These are phyloP conservation scores for Talaromyces ruber DNA, from an alignment of 495 filamentous ascomycete species.

Conservation along the genomic window DNA sequence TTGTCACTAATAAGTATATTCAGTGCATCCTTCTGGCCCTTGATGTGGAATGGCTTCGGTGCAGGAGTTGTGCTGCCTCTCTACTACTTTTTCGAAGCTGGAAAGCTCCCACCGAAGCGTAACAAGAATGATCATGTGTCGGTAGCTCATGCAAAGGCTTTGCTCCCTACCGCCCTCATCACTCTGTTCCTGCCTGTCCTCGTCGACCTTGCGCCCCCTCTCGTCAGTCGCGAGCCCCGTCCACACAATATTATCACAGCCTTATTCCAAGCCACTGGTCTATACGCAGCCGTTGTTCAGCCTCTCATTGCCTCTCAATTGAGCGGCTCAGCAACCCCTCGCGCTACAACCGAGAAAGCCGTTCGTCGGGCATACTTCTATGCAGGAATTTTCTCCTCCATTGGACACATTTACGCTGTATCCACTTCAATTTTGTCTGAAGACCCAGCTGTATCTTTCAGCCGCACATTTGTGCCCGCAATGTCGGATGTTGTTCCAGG, in stretches of 20 bases:
- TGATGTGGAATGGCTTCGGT: background rate
- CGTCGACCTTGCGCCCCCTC: background rate
- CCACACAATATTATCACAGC: background rate
- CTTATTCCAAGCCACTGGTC: background rate
- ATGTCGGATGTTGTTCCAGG: background rate
- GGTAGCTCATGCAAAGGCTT: background rate
- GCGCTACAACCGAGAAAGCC: background rate
- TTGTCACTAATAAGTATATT: background rate
- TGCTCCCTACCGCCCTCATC: background rate
- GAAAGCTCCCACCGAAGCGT: background rate
- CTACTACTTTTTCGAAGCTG: background rate
- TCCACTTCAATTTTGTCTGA: background rate
- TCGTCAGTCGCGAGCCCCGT: background rate
- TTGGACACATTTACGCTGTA: background rate
- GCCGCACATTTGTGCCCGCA: background rate
- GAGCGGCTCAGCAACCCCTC: background rate
- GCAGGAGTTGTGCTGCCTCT: background rate
- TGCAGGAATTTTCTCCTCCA: background rate
- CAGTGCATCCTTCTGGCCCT: background rate
- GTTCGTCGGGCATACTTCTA: background rate
- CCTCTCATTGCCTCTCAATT: background rate
- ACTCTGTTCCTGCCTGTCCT: background rate
- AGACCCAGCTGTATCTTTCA: background rate
- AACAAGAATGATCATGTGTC: background rate
- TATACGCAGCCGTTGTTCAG: background rate